Evolutionary conservation across 2,329 filamentous ascomycete species (phyloP).

Genomic region (Curvularia hawaiiensis): DNA sequence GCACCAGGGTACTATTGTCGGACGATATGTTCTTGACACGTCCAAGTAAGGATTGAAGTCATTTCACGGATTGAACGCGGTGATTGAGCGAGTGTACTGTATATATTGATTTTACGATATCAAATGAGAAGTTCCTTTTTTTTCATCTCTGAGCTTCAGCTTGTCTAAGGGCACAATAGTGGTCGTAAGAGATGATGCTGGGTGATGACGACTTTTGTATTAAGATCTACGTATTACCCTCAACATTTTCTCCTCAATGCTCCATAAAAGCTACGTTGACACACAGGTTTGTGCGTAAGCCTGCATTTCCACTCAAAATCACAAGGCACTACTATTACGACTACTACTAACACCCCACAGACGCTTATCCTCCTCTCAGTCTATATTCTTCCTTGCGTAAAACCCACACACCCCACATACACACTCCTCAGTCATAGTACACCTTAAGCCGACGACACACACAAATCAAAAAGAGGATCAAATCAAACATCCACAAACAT

Average conservation of each 20-base stretch:
- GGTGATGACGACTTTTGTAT: background rate
- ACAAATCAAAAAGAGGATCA: too few species aligned
- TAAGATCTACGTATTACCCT: background rate
- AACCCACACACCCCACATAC: too few species aligned
- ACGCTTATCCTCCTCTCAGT: too few species aligned
- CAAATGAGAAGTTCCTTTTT: background rate
- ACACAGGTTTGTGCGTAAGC: too few species aligned
- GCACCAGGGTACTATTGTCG: conserved; percentile 71
- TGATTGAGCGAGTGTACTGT: conserved; percentile 9
- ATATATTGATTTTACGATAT: conserved; percentile 11
- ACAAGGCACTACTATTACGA: too few species aligned
- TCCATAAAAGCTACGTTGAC: background rate
- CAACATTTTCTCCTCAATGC: background rate
- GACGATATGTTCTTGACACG: conserved; percentile 79
- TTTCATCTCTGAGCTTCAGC: background rate
- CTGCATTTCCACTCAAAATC: too few species aligned
- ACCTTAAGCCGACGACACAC: too few species aligned
- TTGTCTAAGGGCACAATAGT: background rate
- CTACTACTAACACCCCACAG: too few species aligned
- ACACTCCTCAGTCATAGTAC: too few species aligned
- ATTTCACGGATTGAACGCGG: background rate
- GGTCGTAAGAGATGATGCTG: background rate
- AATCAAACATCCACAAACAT: too few species aligned
- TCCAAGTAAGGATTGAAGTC: conserved; percentile 32
- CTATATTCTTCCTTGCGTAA: too few species aligned